Conservation (phyloP, 306 rosid genomes). For the Mimosa bimucronata region DNA sequence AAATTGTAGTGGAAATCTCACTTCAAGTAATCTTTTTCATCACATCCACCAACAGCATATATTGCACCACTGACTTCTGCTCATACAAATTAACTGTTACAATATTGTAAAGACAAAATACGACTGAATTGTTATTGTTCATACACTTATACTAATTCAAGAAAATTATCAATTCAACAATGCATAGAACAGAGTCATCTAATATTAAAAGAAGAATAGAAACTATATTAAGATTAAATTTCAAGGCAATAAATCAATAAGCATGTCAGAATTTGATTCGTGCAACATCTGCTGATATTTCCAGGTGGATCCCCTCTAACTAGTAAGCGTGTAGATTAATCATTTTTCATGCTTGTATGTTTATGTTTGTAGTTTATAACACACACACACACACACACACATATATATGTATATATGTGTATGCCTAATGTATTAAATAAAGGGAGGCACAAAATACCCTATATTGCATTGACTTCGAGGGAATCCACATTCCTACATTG, state of each 20-base stretch:
- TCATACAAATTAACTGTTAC: neutral
- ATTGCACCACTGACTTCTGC: neutral
- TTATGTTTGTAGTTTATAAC: neutral
- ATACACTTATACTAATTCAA: neutral
- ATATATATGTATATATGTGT: too few relatives aligned
- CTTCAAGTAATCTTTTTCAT: neutral
- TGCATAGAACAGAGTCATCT: neutral
- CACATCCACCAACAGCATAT: conserved; percentile 4
- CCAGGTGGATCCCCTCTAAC: neutral
- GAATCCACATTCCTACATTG: conserved; percentile 51
- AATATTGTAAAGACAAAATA: neutral
- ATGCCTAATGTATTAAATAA: neutral
- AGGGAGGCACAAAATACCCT: conserved; percentile 31
- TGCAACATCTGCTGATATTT: neutral
- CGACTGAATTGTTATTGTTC: neutral
- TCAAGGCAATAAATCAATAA: neutral
- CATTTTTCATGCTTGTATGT: neutral
- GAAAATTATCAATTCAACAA: neutral
- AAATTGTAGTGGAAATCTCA: neutral
- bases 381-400: too few relatives aligned
- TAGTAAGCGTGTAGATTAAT: neutral
- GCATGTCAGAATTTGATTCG: neutral
- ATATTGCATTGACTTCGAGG: conserved; percentile 39
- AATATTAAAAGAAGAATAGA: neutral
- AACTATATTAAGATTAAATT: neutral